Percentiles rank a stretch among this genome's conserved stretches.
Conservation (phyloP, 495 filamentous ascomycete species). For the Daldinia bambusicola region DNA sequence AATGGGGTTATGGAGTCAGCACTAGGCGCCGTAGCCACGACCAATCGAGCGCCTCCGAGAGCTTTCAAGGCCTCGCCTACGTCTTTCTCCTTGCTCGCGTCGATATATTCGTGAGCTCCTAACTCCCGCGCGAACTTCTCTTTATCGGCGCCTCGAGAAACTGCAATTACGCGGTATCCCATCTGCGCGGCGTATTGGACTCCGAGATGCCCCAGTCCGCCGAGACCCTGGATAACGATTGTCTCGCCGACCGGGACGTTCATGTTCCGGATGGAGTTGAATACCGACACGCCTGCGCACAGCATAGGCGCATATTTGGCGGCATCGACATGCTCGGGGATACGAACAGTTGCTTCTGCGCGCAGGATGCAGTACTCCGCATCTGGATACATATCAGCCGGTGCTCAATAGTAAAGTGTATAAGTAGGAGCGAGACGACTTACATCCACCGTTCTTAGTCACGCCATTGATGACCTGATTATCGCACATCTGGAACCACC, state of each 20-base stretch:
- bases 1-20: slow-evolving; percentile 8
- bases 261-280: slow-evolving; percentile 14
- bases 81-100: slow-evolving; percentile 62
- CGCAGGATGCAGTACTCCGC: slow-evolving; percentile 10
- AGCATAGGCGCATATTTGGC: slow-evolving; percentile 12
- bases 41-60: slow-evolving; percentile 2
- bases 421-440: not conserved
- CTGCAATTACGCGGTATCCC: slow-evolving; percentile 71
- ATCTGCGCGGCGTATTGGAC: slow-evolving; percentile 71
- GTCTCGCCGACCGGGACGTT: slow-evolving; percentile 6
- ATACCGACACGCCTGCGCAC: slow-evolving; percentile 7
- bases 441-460: slow-evolving; percentile 13
- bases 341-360: slow-evolving; percentile 1
- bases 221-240: slow-evolving; percentile 72
- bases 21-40: slow-evolving; percentile 10
- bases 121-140: slow-evolving; percentile 66
- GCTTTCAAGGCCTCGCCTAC: slow-evolving; percentile 58
- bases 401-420: not conserved
- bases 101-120: slow-evolving; percentile 74
- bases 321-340: slow-evolving; percentile 14
- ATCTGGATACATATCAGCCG: not conserved
- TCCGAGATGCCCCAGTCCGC: slow-evolving; percentile 72
- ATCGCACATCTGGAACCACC: slow-evolving; percentile 19
- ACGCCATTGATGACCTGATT: slow-evolving; percentile 11
- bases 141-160: slow-evolving; percentile 67